phyloP scores from a whole-genome alignment of 345 rosid genomes.

The Eucalyptus marginata region DNA sequence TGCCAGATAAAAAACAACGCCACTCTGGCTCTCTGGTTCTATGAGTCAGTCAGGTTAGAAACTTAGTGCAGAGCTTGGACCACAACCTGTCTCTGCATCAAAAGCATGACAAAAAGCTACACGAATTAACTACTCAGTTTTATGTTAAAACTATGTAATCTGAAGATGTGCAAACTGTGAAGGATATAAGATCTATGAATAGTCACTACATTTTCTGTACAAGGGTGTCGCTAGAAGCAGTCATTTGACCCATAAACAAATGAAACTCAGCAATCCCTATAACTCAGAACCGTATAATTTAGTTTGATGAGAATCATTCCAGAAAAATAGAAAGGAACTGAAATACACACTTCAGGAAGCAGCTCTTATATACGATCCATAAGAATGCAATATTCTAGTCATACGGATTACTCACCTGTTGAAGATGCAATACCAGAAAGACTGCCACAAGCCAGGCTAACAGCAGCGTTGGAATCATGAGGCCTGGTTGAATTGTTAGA shows the following conservation, averaged over 20 bases:
- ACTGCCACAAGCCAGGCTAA: conserved; percentile 93
- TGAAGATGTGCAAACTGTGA: background rate
- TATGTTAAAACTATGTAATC: background rate
- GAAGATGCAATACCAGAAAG: conserved; percentile 97
- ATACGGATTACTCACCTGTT: conserved; percentile 47
- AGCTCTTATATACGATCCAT: background rate
- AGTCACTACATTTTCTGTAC: background rate
- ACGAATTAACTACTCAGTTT: conserved; percentile 23
- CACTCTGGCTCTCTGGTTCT: conserved; percentile 30
- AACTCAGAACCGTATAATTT: background rate
- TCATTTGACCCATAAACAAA: background rate
- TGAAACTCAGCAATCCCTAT: background rate
- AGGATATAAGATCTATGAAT: background rate
- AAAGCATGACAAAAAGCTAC: conserved; percentile 39
- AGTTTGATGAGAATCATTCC: background rate
- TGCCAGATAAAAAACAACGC: conserved; percentile 36
- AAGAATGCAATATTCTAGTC: background rate
- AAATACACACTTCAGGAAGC: background rate
- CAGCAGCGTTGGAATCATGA: conserved; percentile 49
- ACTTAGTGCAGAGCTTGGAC: conserved; percentile 57
- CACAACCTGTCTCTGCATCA: conserved; percentile 54
- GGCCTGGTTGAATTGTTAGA: conserved; percentile 33
- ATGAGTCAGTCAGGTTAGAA: conserved; percentile 46
- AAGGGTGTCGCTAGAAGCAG: background rate
- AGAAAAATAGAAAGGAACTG: background rate